Base-by-base conservation (phyloP, 1,284 basidiomycete genomes). In the Chiua sp. region DNA sequence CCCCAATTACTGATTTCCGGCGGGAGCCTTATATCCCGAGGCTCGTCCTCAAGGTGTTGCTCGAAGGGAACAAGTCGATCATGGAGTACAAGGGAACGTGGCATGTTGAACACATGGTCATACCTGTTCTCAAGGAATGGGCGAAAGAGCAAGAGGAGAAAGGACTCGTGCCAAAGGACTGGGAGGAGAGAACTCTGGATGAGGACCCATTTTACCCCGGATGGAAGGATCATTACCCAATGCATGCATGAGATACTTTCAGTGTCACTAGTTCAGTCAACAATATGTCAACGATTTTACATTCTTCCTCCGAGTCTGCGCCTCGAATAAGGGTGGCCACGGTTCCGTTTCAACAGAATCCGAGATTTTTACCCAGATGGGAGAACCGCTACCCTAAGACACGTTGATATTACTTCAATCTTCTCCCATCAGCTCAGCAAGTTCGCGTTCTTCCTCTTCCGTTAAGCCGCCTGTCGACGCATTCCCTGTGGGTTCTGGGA, bases 401-500 rank as follows among this genome's bases (percentile, higher is more conserved):
- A 52, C 22, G 59, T 22, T 37, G 39, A 46, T 53, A 35, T 42
- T 53, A 51, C 30, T 32, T 65, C 56, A 78, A 48, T 85, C 83
- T 30, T 82, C 81, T 51, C 80, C 87, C 83, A 94, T 84, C 30
- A 95, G 75, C 68, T 94, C 92, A 35, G 87, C 92, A 23, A 96
- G 80, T 70, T 95, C 93, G 35, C 84, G 80, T 66, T 92, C 91
- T 74, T 93, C 91, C 55, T 92, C 91, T 65, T 90, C 89, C 10
- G 89, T 86, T 66, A 92, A 71, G 51, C 75, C 71, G 53, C 77
- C 78, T 44, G 57, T 59, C 32, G 63, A 62, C 30, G 62, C 61
- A 54, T 59, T 55, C 54, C 65, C 63, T 59, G 68, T 53, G 39
- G 65, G 60, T 54, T 65, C 56, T 51, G 67, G 61, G 62, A 67